Conservation (phyloP, 352 stramenopile genomes). For the Saprolegnia diclina region DNA sequence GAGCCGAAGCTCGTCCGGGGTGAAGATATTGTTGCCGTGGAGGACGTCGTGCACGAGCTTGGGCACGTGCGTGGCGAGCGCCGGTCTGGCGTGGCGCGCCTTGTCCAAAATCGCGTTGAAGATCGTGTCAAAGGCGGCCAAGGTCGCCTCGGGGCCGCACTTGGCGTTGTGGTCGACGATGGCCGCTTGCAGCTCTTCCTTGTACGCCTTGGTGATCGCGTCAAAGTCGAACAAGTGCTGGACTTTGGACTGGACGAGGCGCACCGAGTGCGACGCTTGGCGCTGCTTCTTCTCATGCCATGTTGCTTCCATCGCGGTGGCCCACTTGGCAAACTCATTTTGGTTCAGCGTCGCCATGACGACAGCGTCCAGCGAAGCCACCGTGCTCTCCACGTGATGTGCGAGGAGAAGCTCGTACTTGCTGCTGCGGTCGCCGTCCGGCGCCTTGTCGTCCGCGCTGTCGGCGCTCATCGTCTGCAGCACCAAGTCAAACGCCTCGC, state of each 20-base stretch:
- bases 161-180: neutral
- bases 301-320: neutral
- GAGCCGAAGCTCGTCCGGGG: neutral
- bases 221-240: neutral
- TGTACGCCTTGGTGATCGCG: neutral
- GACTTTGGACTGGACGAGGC: neutral
- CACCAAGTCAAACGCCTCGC: neutral
- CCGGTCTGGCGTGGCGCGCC: too few relatives aligned
- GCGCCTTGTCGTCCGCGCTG: neutral
- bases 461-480: neutral
- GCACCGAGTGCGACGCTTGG: neutral
- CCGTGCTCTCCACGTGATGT: neutral
- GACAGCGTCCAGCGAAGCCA: neutral
- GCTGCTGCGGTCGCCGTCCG: neutral
- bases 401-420: neutral
- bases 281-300: neutral
- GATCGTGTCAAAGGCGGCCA: neutral
- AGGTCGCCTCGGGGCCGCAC: neutral
- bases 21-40: neutral
- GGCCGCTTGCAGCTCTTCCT: neutral
- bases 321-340: neutral
- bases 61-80: neutral
- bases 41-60: neutral
- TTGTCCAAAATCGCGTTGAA: neutral
- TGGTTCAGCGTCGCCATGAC: neutral